Conservation (phyloP, 139 green algal species). For the Axilococcus clingmanii region DNA sequence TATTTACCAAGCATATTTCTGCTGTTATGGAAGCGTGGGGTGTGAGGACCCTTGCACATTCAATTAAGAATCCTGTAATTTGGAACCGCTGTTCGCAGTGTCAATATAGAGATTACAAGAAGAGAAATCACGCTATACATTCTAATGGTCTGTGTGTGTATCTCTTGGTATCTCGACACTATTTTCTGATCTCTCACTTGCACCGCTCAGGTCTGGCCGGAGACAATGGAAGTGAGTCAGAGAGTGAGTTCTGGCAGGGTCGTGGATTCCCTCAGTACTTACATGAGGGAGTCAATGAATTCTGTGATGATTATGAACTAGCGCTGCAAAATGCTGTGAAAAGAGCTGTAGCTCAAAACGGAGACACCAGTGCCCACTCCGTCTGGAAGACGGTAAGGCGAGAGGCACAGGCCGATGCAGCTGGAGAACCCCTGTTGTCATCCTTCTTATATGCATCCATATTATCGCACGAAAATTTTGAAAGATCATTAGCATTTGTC, state of each 20-base stretch:
- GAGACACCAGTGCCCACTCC: neutral
- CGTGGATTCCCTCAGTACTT: constrained; percentile 10
- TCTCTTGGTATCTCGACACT: neutral
- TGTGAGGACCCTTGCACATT: too few species aligned
- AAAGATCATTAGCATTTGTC: constrained; percentile 42
- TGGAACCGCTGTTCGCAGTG: too few species aligned
- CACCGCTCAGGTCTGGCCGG: neutral
- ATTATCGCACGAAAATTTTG: constrained; percentile 45
- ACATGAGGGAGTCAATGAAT: constrained; percentile 6
- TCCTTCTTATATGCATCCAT: constrained; percentile 55
- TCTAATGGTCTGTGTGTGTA: neutral
- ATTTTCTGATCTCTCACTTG: neutral
- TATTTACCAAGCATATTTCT: too few species aligned
- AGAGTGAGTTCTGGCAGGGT: constrained; percentile 7
- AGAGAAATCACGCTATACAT: too few species aligned
- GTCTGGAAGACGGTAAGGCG: constrained; percentile 8
- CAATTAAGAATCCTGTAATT: too few species aligned
- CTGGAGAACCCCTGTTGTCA: constrained; percentile 42
- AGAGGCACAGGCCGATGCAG: constrained; percentile 36
- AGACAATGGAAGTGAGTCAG: neutral
- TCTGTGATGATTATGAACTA: constrained; percentile 6
- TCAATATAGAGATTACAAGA: too few species aligned
- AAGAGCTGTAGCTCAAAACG: neutral
- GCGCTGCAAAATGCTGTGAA: neutral
- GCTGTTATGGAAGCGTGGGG: too few species aligned